Conservation (phyloP, 805 yeast species). For the Phaffomyces antillensis region DNA sequence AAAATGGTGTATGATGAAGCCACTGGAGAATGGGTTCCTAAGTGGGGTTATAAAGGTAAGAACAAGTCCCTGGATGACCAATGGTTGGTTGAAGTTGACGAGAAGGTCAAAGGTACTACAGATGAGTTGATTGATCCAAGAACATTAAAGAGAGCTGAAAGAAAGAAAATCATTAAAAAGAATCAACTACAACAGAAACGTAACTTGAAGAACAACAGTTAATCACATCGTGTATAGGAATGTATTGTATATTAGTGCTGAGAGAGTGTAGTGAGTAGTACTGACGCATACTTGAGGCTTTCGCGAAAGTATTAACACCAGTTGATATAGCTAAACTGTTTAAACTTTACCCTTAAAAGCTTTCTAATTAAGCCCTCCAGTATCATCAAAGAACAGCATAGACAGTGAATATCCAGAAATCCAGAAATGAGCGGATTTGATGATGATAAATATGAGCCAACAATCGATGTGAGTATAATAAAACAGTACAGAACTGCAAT, state of each 20-base stretch:
- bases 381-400: too few relatives aligned
- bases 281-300: too few relatives aligned
- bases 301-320: too few relatives aligned
- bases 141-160: slow-evolving; percentile 68
- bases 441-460: slow-evolving; percentile 37
- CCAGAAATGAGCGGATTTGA: not conserved
- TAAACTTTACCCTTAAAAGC: not conserved
- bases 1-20: slow-evolving; percentile 88
- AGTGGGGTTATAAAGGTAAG: slow-evolving; percentile 96
- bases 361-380: too few relatives aligned
- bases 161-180: slow-evolving; percentile 80
- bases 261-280: not conserved
- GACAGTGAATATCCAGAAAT: too few relatives aligned
- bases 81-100: slow-evolving; percentile 95
- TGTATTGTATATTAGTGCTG: not conserved
- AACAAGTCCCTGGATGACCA: slow-evolving; percentile 83
- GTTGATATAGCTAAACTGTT: too few relatives aligned
- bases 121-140: slow-evolving; percentile 84
- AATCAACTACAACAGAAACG: slow-evolving; percentile 80
- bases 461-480: slow-evolving; percentile 56
- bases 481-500: not conserved
- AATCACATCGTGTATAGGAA: not conserved
- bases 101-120: slow-evolving; percentile 49
- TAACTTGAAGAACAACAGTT: slow-evolving; percentile 43
- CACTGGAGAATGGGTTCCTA: slow-evolving; percentile 90